Base-by-base conservation (phyloP, 345 rosid species). In the Syzygium grande region DNA sequence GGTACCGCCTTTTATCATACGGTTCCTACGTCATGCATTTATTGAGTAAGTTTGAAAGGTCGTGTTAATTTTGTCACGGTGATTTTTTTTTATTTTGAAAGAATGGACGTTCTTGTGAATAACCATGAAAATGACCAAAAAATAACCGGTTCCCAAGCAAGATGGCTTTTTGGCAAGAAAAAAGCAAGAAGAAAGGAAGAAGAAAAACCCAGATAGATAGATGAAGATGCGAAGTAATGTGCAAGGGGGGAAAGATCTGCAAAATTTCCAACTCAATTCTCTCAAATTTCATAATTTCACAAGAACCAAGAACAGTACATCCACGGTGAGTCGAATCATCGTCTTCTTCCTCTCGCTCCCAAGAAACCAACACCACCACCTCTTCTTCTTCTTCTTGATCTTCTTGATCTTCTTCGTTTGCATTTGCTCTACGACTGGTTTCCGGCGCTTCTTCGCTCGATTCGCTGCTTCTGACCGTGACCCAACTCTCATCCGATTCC, bases 401-500 rank as follows among this genome's bases (percentile, higher is more conserved):
- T 21, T 55, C 25, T 52, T 14, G 52, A 51, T 59, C 65, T n/a
- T 29, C 77, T 29, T 29, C 21, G 25, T 34, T 19, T 34, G 49
- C 49, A 10, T 73, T 73, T 73, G 83, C 27, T 21, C 1, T 38
- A 27, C 49, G 27, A 73, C 49, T 1, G 49, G 27, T 38, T 73
- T 73, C 56, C 51, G 51, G 9, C 6, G 87, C 58, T 77, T 19
- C 83, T 21, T 6, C 10, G 27, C 27, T 73, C 83, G 43, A 41
- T 38, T 73, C 83, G 49, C 86, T 88, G 88, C 91, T 86, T 89
- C 97, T 91, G 29, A 95, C 94, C 0, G 93, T 91, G 46, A 89
- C 29, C 97, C 96, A 95, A 52, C 52, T 87, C 59, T 90, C 93
- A 86, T 92, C 93, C 86, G 59, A 85, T 51, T 84, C 84, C 97